These are phyloP conservation scores for Chlorella sp. DNA, from an alignment of 139 green algal species.

Conservation along the genomic window DNA sequence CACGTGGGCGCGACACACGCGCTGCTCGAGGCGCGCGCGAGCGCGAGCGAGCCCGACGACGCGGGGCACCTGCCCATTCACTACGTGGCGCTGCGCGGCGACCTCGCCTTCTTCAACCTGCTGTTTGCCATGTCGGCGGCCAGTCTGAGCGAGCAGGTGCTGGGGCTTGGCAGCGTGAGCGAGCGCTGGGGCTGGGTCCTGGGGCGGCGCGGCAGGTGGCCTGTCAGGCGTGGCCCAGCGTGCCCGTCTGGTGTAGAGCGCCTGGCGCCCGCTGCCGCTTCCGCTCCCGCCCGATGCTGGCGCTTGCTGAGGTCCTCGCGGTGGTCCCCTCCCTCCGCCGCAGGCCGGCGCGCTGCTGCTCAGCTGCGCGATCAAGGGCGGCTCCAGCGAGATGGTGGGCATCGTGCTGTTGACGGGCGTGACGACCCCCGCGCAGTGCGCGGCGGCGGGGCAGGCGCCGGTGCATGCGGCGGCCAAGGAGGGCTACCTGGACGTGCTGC, in stretches of 20 bases:
- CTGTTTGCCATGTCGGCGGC: constrained; percentile 14
- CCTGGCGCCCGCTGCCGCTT: too few species aligned
- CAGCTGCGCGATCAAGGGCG: constrained; percentile 21
- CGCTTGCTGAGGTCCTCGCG: too few species aligned
- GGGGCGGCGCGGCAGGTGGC: too few species aligned
- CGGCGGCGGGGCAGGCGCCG: constrained; percentile 16
- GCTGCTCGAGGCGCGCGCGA: constrained; percentile 24
- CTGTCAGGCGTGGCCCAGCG: too few species aligned
- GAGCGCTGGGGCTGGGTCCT: too few species aligned
- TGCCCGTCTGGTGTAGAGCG: too few species aligned
- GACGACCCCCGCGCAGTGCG: constrained; percentile 11
- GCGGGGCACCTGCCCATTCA: constrained; percentile 23
- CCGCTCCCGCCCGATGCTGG: too few species aligned
- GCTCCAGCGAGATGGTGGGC: constrained; percentile 34
- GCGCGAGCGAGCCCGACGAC: too few species aligned
- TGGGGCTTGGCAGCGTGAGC: too few species aligned
- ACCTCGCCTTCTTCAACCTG: constrained; percentile 34
- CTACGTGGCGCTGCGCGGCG: constrained; percentile 24
- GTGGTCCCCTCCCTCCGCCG: background rate
- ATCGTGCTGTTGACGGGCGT: constrained; percentile 25
- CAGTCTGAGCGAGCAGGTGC: too few species aligned
- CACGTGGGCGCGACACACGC: constrained; percentile 22
- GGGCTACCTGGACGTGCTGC: constrained; percentile 21
- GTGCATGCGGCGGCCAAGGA: constrained; percentile 32
- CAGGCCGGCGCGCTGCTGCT: constrained; percentile 22